These are phyloP conservation scores for Xylaria sp. DNA, from an alignment of 2,329 filamentous ascomycete species.

Conservation along the genomic window DNA sequence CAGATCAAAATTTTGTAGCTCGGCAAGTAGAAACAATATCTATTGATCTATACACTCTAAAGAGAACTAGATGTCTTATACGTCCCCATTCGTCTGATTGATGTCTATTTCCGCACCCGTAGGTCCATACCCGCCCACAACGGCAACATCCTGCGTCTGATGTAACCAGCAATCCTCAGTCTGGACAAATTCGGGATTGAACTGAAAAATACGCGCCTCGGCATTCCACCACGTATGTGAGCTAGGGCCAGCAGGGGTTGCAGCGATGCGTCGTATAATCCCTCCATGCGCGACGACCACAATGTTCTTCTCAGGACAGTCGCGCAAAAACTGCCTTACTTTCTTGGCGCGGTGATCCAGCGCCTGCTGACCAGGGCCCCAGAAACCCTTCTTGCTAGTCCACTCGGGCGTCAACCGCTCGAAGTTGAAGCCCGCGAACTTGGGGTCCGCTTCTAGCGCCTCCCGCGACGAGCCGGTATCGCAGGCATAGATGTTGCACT, in stretches of 20 bases:
- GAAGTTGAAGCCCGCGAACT: constrained; percentile 43
- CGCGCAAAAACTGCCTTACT: constrained; percentile 44
- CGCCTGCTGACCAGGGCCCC: constrained; percentile 33
- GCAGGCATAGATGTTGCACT: constrained; percentile 45
- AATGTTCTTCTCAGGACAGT: constrained; percentile 43
- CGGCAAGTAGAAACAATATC: constrained; percentile 2
- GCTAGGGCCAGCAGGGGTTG: constrained; percentile 24
- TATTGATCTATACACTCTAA: neutral
- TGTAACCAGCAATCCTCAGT: constrained; percentile 41
- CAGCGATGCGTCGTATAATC: constrained; percentile 41
- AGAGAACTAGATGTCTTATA: constrained; percentile 12
- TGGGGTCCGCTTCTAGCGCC: constrained; percentile 42
- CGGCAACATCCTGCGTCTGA: constrained; percentile 37
- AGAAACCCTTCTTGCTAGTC: constrained; percentile 46
- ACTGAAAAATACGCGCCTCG: constrained; percentile 41
- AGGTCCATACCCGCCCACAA: constrained; percentile 39
- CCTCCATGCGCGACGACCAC: constrained; percentile 48
- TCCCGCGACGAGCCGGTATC: constrained; percentile 47
- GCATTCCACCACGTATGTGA: constrained; percentile 39
- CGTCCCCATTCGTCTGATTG: constrained; percentile 29
- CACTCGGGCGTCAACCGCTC: constrained; percentile 41
- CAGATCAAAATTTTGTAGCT: neutral
- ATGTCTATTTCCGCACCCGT: constrained; percentile 42
- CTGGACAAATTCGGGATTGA: constrained; percentile 37
- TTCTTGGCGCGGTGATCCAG: constrained; percentile 40